These are phyloP conservation scores for Fraxinus cuspidata DNA, from an alignment of 257 asterid genomes.

Conservation along the genomic window DNA sequence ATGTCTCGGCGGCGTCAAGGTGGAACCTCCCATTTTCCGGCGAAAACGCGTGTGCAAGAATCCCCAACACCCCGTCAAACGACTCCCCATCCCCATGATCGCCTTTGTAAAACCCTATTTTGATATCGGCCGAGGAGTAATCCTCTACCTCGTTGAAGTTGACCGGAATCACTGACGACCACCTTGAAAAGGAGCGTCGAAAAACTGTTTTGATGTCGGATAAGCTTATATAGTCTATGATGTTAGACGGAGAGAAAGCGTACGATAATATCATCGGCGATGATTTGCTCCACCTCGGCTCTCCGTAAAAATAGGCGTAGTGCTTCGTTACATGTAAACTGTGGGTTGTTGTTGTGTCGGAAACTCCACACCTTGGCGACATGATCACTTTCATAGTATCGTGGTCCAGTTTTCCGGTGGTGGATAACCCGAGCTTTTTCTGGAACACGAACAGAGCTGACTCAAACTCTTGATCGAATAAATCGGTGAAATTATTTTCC, in stretches of 20 bases:
- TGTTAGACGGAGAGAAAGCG: conserved; percentile 58
- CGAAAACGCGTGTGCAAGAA: conserved; percentile 86
- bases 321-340: conserved; percentile 37
- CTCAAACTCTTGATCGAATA: conserved; percentile 65
- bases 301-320: conserved; percentile 58
- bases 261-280: conserved; percentile 59
- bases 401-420: conserved; percentile 58
- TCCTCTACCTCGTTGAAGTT: conserved; percentile 61
- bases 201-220: conserved; percentile 46
- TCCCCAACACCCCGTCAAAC: conserved; percentile 80
- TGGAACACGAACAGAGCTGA: conserved; percentile 56
- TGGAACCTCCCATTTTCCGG: conserved; percentile 92
- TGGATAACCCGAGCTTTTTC: conserved; percentile 47
- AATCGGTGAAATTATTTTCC: conserved; percentile 41
- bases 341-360: conserved; percentile 28
- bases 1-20: conserved; percentile 73
- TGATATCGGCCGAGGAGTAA: conserved; percentile 55
- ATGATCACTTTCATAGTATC: conserved; percentile 52
- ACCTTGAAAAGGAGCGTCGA: conserved; percentile 58
- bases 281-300: conserved; percentile 61
- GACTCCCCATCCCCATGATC: conserved; percentile 91
- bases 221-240: conserved; percentile 45
- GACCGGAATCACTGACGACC: conserved; percentile 88
- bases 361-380: conserved; percentile 77
- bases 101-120: conserved; percentile 77